phyloP scores from a whole-genome alignment of 352 stramenopile species.

The Phytophthora europaea region DNA sequence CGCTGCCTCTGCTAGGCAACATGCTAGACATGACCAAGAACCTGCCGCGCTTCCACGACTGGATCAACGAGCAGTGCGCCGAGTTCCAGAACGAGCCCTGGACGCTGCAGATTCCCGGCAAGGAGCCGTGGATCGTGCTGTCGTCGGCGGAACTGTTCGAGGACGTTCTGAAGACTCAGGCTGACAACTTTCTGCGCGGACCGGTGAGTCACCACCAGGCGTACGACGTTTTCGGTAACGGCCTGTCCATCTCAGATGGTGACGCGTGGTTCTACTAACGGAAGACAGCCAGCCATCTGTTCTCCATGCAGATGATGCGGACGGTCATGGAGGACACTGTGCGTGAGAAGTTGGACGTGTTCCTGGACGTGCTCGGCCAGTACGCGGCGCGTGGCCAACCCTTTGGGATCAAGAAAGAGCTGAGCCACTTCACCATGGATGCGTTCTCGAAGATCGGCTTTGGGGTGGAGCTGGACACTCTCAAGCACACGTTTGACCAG shows the following conservation, averaged over 20 bases:
- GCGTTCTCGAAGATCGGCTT: slow-evolving; percentile 1
- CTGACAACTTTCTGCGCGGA: neutral
- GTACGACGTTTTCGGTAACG: slow-evolving; percentile 7
- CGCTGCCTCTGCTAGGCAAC: slow-evolving; percentile 3
- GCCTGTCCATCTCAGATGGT: slow-evolving; percentile 3
- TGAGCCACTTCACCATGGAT: slow-evolving; percentile 28
- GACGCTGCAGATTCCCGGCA: slow-evolving; percentile 1
- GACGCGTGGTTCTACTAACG: slow-evolving; percentile 4
- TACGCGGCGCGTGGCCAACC: slow-evolving; percentile 7
- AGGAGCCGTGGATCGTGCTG: slow-evolving; percentile 6
- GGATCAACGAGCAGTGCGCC: slow-evolving; percentile 4
- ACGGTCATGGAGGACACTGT: slow-evolving; percentile 34
- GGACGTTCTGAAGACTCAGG: slow-evolving; percentile 1
- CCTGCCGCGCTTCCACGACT: slow-evolving; percentile 1
- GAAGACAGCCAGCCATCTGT: slow-evolving; percentile 1
- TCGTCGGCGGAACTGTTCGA: neutral
- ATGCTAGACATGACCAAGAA: slow-evolving; percentile 1
- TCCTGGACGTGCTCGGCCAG: slow-evolving; percentile 4
- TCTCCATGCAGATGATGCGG: slow-evolving; percentile 5
- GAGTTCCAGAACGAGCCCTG: slow-evolving; percentile 1
- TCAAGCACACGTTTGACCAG: slow-evolving; percentile 4
- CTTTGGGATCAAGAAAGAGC: slow-evolving; percentile 20
- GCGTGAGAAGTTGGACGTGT: slow-evolving; percentile 24
- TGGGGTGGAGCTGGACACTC: neutral
- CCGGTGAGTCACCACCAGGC: slow-evolving; percentile 1